Percentiles rank a stretch among this genome's conserved stretches.
These are phyloP conservation scores for Trametes meyenii DNA, from an alignment of 768 basidiomycete genomes.

Conservation along the genomic window DNA sequence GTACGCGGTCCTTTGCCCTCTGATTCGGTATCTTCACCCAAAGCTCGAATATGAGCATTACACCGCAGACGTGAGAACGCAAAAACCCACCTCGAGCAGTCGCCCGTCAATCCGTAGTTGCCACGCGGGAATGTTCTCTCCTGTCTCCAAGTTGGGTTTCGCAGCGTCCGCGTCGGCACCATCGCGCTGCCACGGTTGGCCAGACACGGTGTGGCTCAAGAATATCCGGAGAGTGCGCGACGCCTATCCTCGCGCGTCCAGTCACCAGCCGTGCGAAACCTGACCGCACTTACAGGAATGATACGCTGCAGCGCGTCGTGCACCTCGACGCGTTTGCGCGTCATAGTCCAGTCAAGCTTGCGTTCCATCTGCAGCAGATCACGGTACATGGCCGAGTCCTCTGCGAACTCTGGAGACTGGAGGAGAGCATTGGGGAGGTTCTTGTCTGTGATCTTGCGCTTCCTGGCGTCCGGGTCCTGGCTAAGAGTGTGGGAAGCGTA, in stretches of 20 bases:
- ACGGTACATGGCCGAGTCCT: conserved; percentile 86
- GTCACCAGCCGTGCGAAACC: background rate
- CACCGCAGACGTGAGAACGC: background rate
- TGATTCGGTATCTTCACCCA: conserved; percentile 56
- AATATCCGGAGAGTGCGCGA: conserved; percentile 85
- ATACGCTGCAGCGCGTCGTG: conserved; percentile 83
- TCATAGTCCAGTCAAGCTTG: conserved; percentile 94
- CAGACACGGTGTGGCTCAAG: conserved; percentile 83
- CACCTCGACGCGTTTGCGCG: conserved; percentile 86
- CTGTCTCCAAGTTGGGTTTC: conserved; percentile 72
- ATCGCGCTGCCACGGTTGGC: conserved; percentile 82
- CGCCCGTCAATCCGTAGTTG: conserved; percentile 85
- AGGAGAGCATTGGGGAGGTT: conserved; percentile 75
- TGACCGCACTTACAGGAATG: conserved; percentile 55
- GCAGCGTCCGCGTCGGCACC: conserved; percentile 38
- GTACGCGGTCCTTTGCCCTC: conserved; percentile 60
- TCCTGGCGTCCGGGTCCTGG: conserved; percentile 44
- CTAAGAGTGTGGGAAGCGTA: conserved; percentile 12
- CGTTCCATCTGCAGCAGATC: conserved; percentile 87
- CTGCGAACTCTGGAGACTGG: conserved; percentile 72
- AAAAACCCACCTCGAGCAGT: conserved; percentile 68
- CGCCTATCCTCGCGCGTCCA: conserved; percentile 49
- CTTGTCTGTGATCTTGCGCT: conserved; percentile 80
- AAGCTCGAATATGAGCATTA: background rate
- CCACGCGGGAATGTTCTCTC: conserved; percentile 91